Evolutionary conservation across 495 filamentous ascomycete genomes (phyloP).

Genomic region (Penicillium lagena): DNA sequence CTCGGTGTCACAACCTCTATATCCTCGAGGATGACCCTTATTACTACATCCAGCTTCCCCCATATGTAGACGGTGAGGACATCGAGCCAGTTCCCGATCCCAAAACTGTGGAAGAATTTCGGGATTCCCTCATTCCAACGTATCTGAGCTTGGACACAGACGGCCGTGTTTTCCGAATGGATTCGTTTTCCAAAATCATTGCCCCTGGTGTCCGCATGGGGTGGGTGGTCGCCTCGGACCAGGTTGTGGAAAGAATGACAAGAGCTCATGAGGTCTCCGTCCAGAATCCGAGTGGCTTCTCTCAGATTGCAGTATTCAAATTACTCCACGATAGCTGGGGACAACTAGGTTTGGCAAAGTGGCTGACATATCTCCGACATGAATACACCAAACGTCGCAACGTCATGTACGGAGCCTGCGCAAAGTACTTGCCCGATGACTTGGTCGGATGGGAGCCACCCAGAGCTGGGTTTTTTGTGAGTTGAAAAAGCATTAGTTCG

Average conservation of each 20-base stretch:
- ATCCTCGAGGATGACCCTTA: slow-evolving; percentile 96
- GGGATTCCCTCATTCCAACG: slow-evolving; percentile 14
- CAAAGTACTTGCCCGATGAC: slow-evolving; percentile 6
- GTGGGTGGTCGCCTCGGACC: slow-evolving; percentile 20
- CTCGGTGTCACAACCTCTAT: slow-evolving; percentile 74
- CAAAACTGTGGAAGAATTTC: slow-evolving; percentile 42
- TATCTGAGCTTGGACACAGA: slow-evolving; percentile 42
- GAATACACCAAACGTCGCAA: slow-evolving; percentile 14
- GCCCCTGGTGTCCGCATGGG: slow-evolving; percentile 22
- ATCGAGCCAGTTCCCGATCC: background rate
- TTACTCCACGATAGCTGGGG: slow-evolving; percentile 21
- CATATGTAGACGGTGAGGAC: slow-evolving; percentile 32
- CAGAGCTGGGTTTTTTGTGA: slow-evolving; percentile 1
- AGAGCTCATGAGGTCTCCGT: slow-evolving; percentile 10
- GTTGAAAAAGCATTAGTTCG: background rate
- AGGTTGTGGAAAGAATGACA: slow-evolving; percentile 18
- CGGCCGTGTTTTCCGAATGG: slow-evolving; percentile 50
- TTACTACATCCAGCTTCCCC: slow-evolving; percentile 28
- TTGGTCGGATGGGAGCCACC: slow-evolving; percentile 7
- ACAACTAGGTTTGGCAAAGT: slow-evolving; percentile 14
- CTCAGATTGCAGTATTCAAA: slow-evolving; percentile 20
- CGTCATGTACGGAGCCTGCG: slow-evolving; percentile 13
- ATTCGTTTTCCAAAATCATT: slow-evolving; percentile 25
- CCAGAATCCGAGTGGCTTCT: slow-evolving; percentile 16
- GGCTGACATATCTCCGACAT: slow-evolving; percentile 12